Evolutionary conservation across 179 eudicot species (phyloP), one percentile per base, ranked within the genome.

Genomic region (Camellia oleifera): DNA sequence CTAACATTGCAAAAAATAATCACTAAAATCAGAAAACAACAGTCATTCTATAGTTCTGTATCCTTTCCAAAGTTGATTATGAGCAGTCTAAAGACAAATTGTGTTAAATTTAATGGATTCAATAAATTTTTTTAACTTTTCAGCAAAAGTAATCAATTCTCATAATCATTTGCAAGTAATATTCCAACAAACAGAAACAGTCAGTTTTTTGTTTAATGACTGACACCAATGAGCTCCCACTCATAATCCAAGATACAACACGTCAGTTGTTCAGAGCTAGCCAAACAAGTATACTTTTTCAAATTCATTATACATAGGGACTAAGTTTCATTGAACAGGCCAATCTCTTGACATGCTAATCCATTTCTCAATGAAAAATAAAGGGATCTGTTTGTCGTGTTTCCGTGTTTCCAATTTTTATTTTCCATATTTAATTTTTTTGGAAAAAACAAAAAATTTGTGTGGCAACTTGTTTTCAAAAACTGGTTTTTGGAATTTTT

Each of bases 1-100:
- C 99, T 95, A 80, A 8, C 63, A 81, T 58, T 68, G 71, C 70
- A 48, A 56, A 72, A 78, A 71, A 78, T 18, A 26, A 53, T 9
- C 11, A 15, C n/a, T 32, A 71, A 70, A 62, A 32, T 79, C n/a
- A 69, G 26, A 70, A 71, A 9, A 48, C n/a, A 71, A 14, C 12
- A 54, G 18, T 18, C 40, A 60, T 17, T 5, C 17, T 5, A 52
- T 23, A 26, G 23, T 79, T 46, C 18, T 46, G 61, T 52, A 46
- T 11, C 20, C 40, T 15, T 61, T 58, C 23, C 18, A 45, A 57
- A 11, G 76, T 18, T 61, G 42, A 75, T 44, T 32, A 58, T 14
- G 26, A 46, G 44, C 15, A 79, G 46, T 56, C 20, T 53, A 69
- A 69, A 40, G 20, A 57, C 7, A 0, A 58, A 44, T 58, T 12